Conservation (phyloP, 2,329 filamentous ascomycete species). For the Capronia americana region DNA sequence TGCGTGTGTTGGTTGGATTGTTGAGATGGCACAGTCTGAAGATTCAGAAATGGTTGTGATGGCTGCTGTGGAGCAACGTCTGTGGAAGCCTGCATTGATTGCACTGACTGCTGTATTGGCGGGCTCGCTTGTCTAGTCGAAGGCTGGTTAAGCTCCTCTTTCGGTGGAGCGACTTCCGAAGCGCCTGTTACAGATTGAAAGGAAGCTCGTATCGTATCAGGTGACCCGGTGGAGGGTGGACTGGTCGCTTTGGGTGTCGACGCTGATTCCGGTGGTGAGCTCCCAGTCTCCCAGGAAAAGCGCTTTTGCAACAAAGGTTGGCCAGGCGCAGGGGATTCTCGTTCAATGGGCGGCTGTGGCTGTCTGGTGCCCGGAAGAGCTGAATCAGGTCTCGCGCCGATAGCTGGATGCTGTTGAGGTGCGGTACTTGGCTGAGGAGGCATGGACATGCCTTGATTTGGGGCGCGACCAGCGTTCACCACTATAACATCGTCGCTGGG, state of each 20-base stretch:
- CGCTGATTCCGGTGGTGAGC: conserved; percentile 21
- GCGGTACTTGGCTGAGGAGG: conserved; percentile 3
- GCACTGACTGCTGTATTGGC: conserved; percentile 3
- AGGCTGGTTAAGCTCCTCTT: conserved; percentile 1
- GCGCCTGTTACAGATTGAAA: conserved; percentile 9
- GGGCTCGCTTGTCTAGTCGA: conserved; percentile 1
- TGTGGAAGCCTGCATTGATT: neutral
- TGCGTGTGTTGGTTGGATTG: neutral
- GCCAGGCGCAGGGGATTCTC: conserved; percentile 9
- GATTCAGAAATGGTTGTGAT: neutral
- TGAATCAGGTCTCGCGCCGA: neutral
- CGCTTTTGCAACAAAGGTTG: conserved; percentile 45
- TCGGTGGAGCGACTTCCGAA: neutral
- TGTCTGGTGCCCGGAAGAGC: neutral
- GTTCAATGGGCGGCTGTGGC: conserved; percentile 1
- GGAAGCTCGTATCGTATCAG: conserved; percentile 24
- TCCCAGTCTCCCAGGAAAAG: conserved; percentile 53
- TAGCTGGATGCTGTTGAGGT: neutral
- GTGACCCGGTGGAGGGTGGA: conserved; percentile 24
- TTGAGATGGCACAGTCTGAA: neutral
- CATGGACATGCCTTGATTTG: neutral
- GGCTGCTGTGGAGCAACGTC: neutral
- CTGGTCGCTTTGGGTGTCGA: conserved; percentile 28
- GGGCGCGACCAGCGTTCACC: neutral
- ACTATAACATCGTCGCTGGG: neutral